Evolutionary conservation across 169 alveolate species (phyloP).

Genomic region (Cryptosporidium meleagridis): DNA sequence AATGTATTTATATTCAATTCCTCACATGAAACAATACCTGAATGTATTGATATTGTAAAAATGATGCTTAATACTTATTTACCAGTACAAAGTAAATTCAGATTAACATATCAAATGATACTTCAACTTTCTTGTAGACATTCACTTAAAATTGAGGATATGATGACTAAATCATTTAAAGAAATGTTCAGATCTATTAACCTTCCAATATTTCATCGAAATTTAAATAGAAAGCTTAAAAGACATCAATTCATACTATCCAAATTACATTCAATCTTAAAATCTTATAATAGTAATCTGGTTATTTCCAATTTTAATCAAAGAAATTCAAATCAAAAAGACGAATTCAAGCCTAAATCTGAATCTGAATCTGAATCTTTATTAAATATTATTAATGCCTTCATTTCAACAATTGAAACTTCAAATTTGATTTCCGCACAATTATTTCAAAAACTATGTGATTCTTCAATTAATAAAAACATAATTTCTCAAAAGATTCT

Average conservation of each 20-base stretch:
- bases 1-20: conserved; percentile 90
- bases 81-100: conserved; percentile 90
- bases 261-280: background rate
- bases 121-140: conserved; percentile 86
- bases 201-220: conserved; percentile 81
- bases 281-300: background rate
- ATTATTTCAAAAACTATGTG: background rate
- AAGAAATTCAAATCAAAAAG: background rate
- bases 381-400: background rate
- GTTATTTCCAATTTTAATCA: background rate
- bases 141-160: conserved; percentile 84
- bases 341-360: background rate
- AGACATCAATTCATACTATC: conserved; percentile 30
- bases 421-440: background rate
- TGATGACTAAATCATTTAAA: conserved; percentile 87
- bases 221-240: conserved; percentile 77
- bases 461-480: conserved; percentile 33
- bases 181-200: conserved; percentile 85
- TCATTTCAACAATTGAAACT: background rate
- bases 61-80: conserved; percentile 88
- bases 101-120: conserved; percentile 90
- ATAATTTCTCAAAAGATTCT: conserved; percentile 24
- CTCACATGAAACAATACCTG: conserved; percentile 90
- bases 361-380: background rate
- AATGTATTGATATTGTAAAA: conserved; percentile 86